Percentiles rank a stretch among this genome's conserved stretches.
These are phyloP conservation scores for Acmispon strigosus DNA, from an alignment of 306 rosid genomes.

Conservation along the genomic window DNA sequence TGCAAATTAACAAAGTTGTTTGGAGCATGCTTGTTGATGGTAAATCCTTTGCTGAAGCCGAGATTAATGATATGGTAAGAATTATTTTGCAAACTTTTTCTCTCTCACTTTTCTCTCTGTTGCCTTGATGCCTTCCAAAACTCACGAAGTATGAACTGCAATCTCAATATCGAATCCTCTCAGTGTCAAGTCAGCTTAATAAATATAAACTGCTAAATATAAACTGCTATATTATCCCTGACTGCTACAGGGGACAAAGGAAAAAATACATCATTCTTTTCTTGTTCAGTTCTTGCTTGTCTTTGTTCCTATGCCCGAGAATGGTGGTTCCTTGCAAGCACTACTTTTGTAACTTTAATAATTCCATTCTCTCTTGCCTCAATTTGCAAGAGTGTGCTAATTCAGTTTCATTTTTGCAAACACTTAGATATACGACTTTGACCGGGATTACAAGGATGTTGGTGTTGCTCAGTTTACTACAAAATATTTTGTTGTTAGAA, in stretches of 20 bases:
- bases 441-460: conserved; percentile 97
- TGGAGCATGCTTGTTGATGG: conserved; percentile 99
- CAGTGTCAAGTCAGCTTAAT: not conserved
- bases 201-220: not conserved
- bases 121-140: conserved; percentile 6
- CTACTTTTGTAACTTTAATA: not conserved
- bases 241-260: not conserved
- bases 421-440: conserved; percentile 78
- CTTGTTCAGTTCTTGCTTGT: conserved; percentile 17
- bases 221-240: not conserved
- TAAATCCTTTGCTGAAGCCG: conserved; percentile 97
- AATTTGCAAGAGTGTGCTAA: conserved; percentile 29
- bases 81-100: not conserved
- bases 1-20: conserved; percentile 84
- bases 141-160: not conserved
- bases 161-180: conserved; percentile 1
- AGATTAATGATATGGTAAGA: conserved; percentile 96
- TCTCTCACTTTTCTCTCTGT: not conserved
- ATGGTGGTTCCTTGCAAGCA: conserved; percentile 7
- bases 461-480: conserved; percentile 93
- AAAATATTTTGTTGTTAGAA: conserved; percentile 85
- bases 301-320: conserved; percentile 8
- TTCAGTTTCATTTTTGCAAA: conserved; percentile 16
- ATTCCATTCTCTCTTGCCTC: conserved; percentile 3
- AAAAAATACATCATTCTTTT: not conserved